Percentiles rank a stretch among this genome's conserved stretches.
phyloP scores from a whole-genome alignment of 2,329 filamentous ascomycete species.

The Eurotiales sp. region DNA sequence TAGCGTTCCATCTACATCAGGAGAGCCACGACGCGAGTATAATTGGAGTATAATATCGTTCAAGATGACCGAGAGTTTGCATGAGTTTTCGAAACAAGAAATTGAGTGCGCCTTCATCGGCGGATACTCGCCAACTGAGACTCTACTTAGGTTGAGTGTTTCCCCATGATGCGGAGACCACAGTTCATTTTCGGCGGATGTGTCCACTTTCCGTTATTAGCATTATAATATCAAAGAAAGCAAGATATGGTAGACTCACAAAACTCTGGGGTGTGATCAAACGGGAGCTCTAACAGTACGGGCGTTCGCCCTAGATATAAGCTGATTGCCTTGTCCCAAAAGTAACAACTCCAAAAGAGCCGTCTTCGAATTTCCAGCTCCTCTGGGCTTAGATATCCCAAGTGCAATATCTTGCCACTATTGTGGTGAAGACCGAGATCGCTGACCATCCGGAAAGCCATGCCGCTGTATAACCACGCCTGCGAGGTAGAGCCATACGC shows the following conservation, averaged over 20 bases:
- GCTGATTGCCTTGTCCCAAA: conserved; percentile 28
- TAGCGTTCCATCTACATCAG: neutral
- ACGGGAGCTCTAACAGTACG: conserved; percentile 19
- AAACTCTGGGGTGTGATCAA: conserved; percentile 21
- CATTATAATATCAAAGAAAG: neutral
- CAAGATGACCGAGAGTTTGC: neutral
- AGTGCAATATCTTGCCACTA: conserved; percentile 22
- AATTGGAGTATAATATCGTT: conserved; percentile 4
- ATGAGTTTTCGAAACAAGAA: conserved; percentile 4
- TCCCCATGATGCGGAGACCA: conserved; percentile 27
- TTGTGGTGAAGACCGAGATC: conserved; percentile 27
- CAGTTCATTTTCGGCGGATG: conserved; percentile 24
- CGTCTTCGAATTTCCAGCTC: conserved; percentile 28
- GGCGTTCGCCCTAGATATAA: conserved; percentile 28
- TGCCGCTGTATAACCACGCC: conserved; percentile 27
- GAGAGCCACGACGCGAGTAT: neutral
- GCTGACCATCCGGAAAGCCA: conserved; percentile 29
- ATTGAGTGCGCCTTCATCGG: conserved; percentile 1
- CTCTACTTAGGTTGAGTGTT: neutral
- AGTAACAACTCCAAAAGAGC: conserved; percentile 29
- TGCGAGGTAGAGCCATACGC: conserved; percentile 25
- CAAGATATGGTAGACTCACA: neutral
- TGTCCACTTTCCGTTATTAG: conserved; percentile 20
- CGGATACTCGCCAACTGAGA: neutral
- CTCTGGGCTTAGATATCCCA: conserved; percentile 23